Evolutionary conservation across 441 rosid species (phyloP), one percentile per base, ranked within the genome.

Genomic region (Eruca vesicaria): DNA sequence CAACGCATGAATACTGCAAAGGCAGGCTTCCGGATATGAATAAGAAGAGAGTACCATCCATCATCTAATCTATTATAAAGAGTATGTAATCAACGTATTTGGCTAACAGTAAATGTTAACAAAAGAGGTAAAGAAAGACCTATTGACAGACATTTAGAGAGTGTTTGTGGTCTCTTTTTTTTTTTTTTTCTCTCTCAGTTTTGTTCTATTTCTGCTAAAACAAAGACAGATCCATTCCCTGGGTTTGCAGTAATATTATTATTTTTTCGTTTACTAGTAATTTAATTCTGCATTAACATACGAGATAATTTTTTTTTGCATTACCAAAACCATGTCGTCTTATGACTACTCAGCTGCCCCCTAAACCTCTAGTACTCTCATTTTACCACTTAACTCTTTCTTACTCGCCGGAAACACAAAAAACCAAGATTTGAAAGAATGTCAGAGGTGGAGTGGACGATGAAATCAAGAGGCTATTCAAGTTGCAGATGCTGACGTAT

Each of bases 1-100:
- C 75, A 73, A 61, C 77, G 64, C 19, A 73, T 75, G 12, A 83
- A 77, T 79, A 78, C 84, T 7, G 89, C 83, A 66, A 84, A 87
- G 80, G 81, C 55, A 67, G 95, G 89, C 5, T 86, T 85, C 82
- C 86, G 97, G 93, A 89, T 87, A 89, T 94, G 82, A 90, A 45
- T 5, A 23, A 64, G n/a, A n/a, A n/a, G n/a, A 43, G 8, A 7
- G 8, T n/a, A 76, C 7, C 14, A 36, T 43, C 33, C 60, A 5
- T 72, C 63, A 41, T 38, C 10, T 72, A 67, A 36, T 58, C 9
- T 62, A 66, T 35, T 62, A 66, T 35, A 53, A 32, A 43, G 55
- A 12, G 21, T 63, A 60, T 77, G 73, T 77, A 36, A 53, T 70
- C 45, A 66, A 57, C 55, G 15, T 76, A 76, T 64, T 60, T 66